A percentile compares a stretch with the other conserved stretches of the same genome.
Evolutionary conservation across 2,329 filamentous ascomycete genomes (phyloP).

Genomic region (Trichophyton mentagrophytes): DNA sequence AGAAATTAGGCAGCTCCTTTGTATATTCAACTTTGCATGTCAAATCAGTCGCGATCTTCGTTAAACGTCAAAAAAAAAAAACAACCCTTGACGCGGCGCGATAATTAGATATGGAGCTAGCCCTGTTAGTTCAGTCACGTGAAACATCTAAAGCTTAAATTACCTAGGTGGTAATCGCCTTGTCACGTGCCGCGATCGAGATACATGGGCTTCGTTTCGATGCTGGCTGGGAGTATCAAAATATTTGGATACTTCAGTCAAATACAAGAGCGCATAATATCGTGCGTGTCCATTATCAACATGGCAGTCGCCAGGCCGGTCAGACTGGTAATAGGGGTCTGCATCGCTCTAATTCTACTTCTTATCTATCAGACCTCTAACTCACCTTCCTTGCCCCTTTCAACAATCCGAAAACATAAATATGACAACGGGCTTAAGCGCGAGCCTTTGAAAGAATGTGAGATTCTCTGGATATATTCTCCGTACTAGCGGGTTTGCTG

Average conservation of each 20-base stretch:
- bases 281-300: constrained; percentile 15
- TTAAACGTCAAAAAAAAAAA: neutral
- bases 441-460: constrained; percentile 82
- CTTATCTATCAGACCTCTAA: constrained; percentile 64
- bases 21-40: neutral
- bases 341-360: constrained; percentile 62
- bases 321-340: constrained; percentile 60
- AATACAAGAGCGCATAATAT: neutral
- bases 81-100: neutral
- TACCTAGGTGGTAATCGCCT: too few relatives aligned
- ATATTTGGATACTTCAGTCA: neutral
- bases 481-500: constrained; percentile 1
- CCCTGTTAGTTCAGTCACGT: neutral
- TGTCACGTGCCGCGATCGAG: neutral
- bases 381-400: constrained; percentile 30
- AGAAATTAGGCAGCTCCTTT: neutral
- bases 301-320: constrained; percentile 84
- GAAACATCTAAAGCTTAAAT: neutral
- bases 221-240: neutral
- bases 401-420: constrained; percentile 28
- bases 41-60: neutral
- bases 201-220: neutral
- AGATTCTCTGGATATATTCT: constrained; percentile 24
- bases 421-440: constrained; percentile 50
- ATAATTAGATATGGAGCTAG: neutral